Percentiles rank a stretch among this genome's conserved stretches.
Evolutionary conservation across 495 filamentous ascomycete species (phyloP).

Genomic region (Pyrenopolyporus hunteri): DNA sequence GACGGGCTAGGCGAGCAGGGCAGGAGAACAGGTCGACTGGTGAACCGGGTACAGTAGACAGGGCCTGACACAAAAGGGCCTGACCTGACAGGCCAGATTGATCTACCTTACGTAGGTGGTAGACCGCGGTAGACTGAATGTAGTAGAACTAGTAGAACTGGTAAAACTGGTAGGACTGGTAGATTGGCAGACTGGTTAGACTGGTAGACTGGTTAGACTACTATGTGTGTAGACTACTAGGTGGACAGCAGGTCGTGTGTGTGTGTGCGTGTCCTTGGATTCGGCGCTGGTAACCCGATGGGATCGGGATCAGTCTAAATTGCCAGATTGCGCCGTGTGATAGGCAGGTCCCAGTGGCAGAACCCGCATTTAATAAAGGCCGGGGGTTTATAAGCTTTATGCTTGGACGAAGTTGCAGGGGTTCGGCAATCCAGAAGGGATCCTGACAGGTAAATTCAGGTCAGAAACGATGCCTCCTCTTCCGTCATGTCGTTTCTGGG

Average conservation of each 20-base stretch:
- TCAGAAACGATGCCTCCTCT: slow-evolving; percentile 29
- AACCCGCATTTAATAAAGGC: slow-evolving; percentile 35
- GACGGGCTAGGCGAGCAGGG: no score
- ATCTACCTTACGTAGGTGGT: no score
- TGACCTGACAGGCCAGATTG: background rate
- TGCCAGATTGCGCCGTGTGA: slow-evolving; percentile 41
- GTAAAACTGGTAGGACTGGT: no score
- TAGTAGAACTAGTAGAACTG: no score
- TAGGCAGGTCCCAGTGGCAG: slow-evolving; percentile 36
- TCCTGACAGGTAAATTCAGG: slow-evolving; percentile 29
- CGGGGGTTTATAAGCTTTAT: slow-evolving; percentile 39
- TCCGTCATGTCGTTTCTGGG: slow-evolving; percentile 23
- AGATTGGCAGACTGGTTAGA: slow-evolving; percentile 2
- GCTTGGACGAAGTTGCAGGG: slow-evolving; percentile 37
- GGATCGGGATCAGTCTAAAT: slow-evolving; percentile 41
- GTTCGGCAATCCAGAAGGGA: slow-evolving; percentile 27
- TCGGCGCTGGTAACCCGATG: slow-evolving; percentile 37
- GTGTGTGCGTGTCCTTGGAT: slow-evolving; percentile 25
- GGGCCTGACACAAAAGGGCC: no score
- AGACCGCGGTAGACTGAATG: no score
- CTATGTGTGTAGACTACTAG: background rate
- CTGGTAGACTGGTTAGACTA: background rate
- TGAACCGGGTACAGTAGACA: no score
- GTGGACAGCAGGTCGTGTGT: slow-evolving; percentile 4
- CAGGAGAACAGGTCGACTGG: no score